These are phyloP conservation scores for Candida boidinii DNA, from an alignment of 805 yeast genomes.

Conservation along the genomic window DNA sequence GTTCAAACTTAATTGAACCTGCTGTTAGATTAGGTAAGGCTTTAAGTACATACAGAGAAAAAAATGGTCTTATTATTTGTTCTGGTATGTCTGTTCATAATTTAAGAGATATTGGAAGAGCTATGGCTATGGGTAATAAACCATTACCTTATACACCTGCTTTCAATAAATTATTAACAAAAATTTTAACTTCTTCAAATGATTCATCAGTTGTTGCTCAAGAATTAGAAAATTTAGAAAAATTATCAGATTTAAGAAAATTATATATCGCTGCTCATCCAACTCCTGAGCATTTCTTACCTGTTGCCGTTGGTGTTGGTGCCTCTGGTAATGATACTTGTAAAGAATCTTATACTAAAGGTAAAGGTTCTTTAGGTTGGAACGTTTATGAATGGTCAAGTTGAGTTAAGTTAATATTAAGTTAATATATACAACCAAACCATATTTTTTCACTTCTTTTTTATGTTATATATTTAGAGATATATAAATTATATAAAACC, in stretches of 20 bases:
- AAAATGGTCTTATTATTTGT: constrained; percentile 45
- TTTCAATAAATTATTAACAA: constrained; percentile 40
- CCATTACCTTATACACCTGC: constrained; percentile 40
- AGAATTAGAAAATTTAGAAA: constrained; percentile 28
- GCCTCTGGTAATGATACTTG: constrained; percentile 34
- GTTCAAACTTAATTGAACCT: constrained; percentile 30
- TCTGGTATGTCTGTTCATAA: constrained; percentile 84
- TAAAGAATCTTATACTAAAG: constrained; percentile 37
- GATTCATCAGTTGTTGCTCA: constrained; percentile 26
- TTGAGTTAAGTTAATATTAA: too few relatives aligned
- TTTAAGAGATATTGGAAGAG: constrained; percentile 41
- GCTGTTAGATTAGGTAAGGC: constrained; percentile 49
- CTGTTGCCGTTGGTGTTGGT: constrained; percentile 54
- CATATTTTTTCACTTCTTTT: too few relatives aligned
- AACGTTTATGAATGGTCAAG: constrained; percentile 50
- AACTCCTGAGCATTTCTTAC: constrained; percentile 66
- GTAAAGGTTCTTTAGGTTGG: constrained; percentile 51
- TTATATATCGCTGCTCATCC: constrained; percentile 54
- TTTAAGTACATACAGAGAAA: constrained; percentile 40
- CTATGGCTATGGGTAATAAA: constrained; percentile 12
- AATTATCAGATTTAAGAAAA: constrained; percentile 15
- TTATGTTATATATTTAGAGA: too few relatives aligned
- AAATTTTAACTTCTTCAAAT: constrained; percentile 24
- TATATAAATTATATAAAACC: too few relatives aligned
- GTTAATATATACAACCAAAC: too few relatives aligned